A percentile compares a stretch with the other conserved stretches of the same genome.
phyloP scores from a whole-genome alignment of 2,329 filamentous ascomycete species.

The Aureobasidium sp. region DNA sequence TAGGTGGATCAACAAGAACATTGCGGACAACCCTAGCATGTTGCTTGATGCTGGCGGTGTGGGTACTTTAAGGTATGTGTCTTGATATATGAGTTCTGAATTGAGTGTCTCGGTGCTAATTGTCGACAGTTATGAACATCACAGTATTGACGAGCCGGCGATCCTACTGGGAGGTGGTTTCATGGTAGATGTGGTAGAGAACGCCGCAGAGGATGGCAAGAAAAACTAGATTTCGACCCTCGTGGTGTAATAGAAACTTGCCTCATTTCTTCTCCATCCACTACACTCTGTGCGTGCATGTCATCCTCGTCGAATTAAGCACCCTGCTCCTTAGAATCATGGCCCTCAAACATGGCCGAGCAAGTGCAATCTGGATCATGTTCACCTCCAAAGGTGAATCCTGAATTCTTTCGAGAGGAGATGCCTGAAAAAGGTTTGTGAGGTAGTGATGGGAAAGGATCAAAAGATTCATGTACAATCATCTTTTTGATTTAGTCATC shows the following conservation, averaged over 20 bases:
- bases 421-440: no score
- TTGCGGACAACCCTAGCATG: slow-evolving; percentile 70
- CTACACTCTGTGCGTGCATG: no score
- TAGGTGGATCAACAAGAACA: slow-evolving; percentile 68
- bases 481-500: neutral
- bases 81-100: neutral
- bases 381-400: no score
- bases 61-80: slow-evolving; percentile 39
- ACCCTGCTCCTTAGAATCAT: no score
- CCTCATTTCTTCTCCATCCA: no score
- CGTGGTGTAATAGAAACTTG: no score
- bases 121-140: slow-evolving; percentile 40
- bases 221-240: neutral
- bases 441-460: no score
- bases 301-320: no score
- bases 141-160: slow-evolving; percentile 43
- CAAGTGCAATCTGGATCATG: no score
- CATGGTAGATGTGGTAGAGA: slow-evolving; percentile 43
- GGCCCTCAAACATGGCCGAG: no score
- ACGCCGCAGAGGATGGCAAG: slow-evolving; percentile 25
- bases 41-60: slow-evolving; percentile 63
- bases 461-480: neutral
- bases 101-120: neutral
- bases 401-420: no score
- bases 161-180: slow-evolving; percentile 47